These are phyloP conservation scores for Daldinia caldariorum DNA, from an alignment of 495 filamentous ascomycete species.

Conservation along the genomic window DNA sequence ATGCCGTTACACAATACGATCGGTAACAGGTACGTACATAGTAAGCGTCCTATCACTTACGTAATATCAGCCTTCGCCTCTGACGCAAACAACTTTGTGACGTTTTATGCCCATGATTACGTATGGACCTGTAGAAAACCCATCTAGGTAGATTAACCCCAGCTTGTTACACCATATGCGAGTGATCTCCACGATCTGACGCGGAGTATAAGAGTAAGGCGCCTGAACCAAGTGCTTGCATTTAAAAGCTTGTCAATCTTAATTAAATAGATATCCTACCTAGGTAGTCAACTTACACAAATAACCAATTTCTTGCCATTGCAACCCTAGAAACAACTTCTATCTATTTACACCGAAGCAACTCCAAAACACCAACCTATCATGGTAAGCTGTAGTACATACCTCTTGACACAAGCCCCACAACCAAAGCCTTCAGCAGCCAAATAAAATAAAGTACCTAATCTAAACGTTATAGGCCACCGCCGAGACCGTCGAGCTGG, in stretches of 20 bases:
- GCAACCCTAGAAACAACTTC: too few relatives aligned
- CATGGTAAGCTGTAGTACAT: conserved; percentile 41
- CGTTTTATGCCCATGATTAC: conserved; percentile 25
- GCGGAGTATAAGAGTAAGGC: conserved; percentile 24
- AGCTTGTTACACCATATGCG: conserved; percentile 30
- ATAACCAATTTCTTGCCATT: background rate
- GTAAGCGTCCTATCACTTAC: conserved; percentile 36
- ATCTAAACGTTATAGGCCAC: conserved; percentile 54
- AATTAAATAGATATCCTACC: background rate
- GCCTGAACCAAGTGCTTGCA: conserved; percentile 11
- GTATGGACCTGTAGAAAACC: conserved; percentile 19
- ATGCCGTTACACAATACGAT: conserved; percentile 26
- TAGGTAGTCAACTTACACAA: too few relatives aligned
- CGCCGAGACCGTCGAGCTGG: conserved; percentile 61
- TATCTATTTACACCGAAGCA: background rate
- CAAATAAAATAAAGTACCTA: background rate
- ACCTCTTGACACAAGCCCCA: background rate
- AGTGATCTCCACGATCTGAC: conserved; percentile 26
- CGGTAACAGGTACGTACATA: conserved; percentile 35
- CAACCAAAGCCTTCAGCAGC: background rate
- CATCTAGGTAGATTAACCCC: conserved; percentile 18
- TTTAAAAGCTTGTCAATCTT: conserved; percentile 6
- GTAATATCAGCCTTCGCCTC: conserved; percentile 19
- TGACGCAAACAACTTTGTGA: conserved; percentile 25
- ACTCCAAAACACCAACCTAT: conserved; percentile 3